These are phyloP conservation scores for Gloeostereum incarnatum DNA, from an alignment of 768 basidiomycete genomes.

Conservation along the genomic window DNA sequence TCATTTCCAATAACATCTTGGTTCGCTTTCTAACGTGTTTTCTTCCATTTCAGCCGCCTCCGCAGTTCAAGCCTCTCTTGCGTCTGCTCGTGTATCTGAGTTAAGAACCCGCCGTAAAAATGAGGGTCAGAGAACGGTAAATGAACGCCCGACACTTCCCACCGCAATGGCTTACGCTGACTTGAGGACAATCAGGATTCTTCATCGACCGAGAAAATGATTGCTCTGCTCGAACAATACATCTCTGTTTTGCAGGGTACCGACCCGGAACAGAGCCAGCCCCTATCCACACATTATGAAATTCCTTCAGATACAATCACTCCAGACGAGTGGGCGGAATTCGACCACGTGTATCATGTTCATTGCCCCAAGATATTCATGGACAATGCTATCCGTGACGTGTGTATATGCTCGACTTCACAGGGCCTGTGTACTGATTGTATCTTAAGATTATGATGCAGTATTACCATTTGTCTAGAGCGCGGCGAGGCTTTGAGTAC, in stretches of 20 bases:
- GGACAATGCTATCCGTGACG: conserved; percentile 71
- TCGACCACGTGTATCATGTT: conserved; percentile 87
- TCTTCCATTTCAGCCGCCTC: conserved; percentile 39
- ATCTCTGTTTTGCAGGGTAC: conserved; percentile 40
- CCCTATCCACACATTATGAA: conserved; percentile 38
- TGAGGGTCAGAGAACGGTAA: too few species aligned
- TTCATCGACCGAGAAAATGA: conserved; percentile 30
- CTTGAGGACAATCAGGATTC: too few species aligned
- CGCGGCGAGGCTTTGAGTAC: conserved; percentile 74
- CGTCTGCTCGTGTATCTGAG: conserved; percentile 42
- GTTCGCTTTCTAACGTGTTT: background rate
- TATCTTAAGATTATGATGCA: conserved; percentile 64
- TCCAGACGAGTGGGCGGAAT: conserved; percentile 66
- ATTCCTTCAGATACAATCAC: conserved; percentile 63
- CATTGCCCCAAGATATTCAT: conserved; percentile 80
- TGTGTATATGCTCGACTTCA: conserved; percentile 29
- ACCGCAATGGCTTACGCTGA: too few species aligned
- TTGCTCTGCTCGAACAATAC: conserved; percentile 52
- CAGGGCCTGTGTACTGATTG: conserved; percentile 9
- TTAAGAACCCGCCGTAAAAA: too few species aligned
- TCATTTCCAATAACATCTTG: too few species aligned
- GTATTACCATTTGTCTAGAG: conserved; percentile 79
- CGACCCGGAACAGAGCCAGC: conserved; percentile 24
- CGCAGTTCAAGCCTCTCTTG: conserved; percentile 55
- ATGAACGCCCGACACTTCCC: too few species aligned